Percentiles rank a stretch among this genome's conserved stretches.
These are phyloP conservation scores for Acacia confusa DNA, from an alignment of 306 rosid species.

Conservation along the genomic window DNA sequence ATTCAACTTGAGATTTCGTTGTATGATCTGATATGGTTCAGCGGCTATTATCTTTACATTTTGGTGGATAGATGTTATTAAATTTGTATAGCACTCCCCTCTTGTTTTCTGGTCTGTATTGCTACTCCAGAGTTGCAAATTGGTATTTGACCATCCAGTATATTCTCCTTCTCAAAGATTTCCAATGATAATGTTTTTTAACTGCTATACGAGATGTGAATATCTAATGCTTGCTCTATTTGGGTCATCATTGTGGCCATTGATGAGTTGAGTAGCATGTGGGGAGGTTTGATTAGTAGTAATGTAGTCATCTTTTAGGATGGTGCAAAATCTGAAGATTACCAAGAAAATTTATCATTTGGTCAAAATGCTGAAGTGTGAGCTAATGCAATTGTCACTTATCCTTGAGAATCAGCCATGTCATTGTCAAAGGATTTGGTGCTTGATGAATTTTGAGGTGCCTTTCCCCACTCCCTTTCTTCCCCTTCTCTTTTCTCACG, in stretches of 20 bases:
- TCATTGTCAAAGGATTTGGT: neutral
- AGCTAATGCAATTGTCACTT: neutral
- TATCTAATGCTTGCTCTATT: neutral
- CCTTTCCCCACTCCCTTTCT: neutral
- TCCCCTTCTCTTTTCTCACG: neutral
- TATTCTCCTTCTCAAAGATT: neutral
- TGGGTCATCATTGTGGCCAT: neutral
- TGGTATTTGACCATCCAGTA: neutral
- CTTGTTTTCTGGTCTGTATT: neutral
- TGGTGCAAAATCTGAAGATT: neutral
- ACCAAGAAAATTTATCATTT: neutral
- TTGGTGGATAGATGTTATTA: neutral
- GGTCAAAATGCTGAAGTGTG: neutral
- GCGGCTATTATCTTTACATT: neutral
- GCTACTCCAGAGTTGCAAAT: neutral
- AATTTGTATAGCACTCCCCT: neutral
- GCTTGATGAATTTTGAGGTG: neutral
- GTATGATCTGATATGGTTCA: neutral
- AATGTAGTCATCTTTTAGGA: neutral
- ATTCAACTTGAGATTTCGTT: slow-evolving; percentile 11
- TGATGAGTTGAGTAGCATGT: neutral
- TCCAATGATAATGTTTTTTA: neutral
- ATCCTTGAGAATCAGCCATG: neutral
- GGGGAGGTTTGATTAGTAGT: neutral
- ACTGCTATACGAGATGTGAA: neutral